Evolutionary conservation across 805 yeast genomes (phyloP).

Genomic region (Starmerella potacharoeniae): DNA sequence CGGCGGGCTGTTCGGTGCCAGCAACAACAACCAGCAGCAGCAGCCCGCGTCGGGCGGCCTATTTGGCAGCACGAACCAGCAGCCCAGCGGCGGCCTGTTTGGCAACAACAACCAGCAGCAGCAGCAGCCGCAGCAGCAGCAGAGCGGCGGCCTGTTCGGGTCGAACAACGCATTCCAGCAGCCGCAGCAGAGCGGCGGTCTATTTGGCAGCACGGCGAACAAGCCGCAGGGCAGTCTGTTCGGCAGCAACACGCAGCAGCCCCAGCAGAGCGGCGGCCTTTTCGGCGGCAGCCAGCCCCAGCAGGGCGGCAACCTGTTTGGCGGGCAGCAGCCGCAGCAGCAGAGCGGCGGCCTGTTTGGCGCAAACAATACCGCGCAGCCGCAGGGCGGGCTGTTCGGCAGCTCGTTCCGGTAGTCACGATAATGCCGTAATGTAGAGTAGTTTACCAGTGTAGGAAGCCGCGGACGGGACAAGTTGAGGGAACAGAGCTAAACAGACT

Average conservation of each 20-base stretch:
- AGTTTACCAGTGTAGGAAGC: too few species aligned
- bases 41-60: not conserved
- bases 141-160: conserved; percentile 4
- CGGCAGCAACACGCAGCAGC: not conserved
- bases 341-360: not conserved
- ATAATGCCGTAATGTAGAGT: too few species aligned
- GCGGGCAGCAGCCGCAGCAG: not conserved
- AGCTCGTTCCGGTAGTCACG: not conserved
- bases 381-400: not conserved
- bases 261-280: not conserved
- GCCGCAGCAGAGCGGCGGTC: not conserved
- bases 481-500: too few species aligned
- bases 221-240: not conserved
- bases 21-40: not conserved
- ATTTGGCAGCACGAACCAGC: not conserved
- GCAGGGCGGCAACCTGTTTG: not conserved
- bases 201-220: not conserved
- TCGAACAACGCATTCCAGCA: not conserved
- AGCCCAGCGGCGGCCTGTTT: not conserved
- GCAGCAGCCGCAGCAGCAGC: not conserved
- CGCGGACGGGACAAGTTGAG: too few species aligned
- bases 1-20: not conserved
- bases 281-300: not conserved
- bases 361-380: not conserved
- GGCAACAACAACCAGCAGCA: not conserved